Base-by-base conservation (phyloP, 176 grass and related monocot genomes). In the Ensete glaucum region DNA sequence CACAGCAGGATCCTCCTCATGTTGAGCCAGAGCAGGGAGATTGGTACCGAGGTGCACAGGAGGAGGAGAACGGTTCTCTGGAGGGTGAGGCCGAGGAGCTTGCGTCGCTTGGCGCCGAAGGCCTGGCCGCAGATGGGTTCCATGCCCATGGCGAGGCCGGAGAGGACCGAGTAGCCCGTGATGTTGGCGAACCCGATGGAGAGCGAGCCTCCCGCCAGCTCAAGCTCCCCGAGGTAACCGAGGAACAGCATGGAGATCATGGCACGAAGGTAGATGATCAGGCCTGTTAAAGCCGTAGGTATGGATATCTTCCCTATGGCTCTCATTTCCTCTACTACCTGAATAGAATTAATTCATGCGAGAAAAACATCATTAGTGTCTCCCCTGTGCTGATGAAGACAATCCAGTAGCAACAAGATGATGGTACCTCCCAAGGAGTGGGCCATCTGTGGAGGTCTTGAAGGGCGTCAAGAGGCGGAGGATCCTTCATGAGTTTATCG, bases 211-310 rank as follows among this genome's bases (percentile, higher is more conserved):
- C 91, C 88, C 9, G 95, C 95, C 24, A 99, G 90, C 64, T 85
- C 88, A 27, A 99, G 75, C 82, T 91, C 84, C 1, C 95, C 95
- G 0, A 94, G 86, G 11, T 73, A 66, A 9, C 95, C 95, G 0
- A 99, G 88, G 85, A 99, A 94, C 12, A 99, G 77, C 88, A 94
- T 99, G 63, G 95, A 99, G 82, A 99, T 90, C 82, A 99, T 84
- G 24, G 86, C 83, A 24, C 95, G 84, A 7, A 91, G 94, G 85
- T 99, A 91, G 82, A 99, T 87, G 16, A 99, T 88, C 0, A 99
- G 82, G 1, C 90, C 88, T 1, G 95, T 99, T 9, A 94, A 77
- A 24, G 90, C 84, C 22, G 89, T 94, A 1, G 95, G 95, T 50
- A 88, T 74, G n/a, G 95, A 94, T 78, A 99, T 68, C 58, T 82